Conservation (phyloP, 768 basidiomycete species). For the Amanita fuliginea region DNA sequence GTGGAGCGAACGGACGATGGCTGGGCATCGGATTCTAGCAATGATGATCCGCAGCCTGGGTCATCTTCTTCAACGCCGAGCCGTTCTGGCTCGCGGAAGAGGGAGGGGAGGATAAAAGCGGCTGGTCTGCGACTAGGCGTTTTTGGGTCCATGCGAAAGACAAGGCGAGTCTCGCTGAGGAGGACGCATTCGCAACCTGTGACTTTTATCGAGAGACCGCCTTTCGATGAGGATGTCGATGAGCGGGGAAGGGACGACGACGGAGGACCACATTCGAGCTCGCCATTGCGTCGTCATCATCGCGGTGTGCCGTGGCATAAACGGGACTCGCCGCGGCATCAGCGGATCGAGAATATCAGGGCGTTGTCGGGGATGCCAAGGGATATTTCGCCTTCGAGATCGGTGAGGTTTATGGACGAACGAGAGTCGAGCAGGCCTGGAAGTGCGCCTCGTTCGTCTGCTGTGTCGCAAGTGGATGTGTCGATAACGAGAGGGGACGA, state of each 20-base stretch:
- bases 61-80: neutral
- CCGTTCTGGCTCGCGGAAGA: neutral
- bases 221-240: conserved; percentile 2
- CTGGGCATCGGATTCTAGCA: conserved; percentile 6
- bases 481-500: neutral
- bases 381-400: conserved; percentile 34
- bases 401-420: conserved; percentile 28
- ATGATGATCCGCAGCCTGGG: neutral
- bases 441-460: neutral
- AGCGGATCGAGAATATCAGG: conserved; percentile 21
- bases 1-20: neutral
- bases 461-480: conserved; percentile 2
- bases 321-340: neutral
- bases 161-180: neutral
- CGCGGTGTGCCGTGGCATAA: no score
- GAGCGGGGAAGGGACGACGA: neutral
- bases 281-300: neutral
- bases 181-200: neutral
- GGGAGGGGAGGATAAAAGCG: neutral
- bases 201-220: neutral
- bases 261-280: neutral
- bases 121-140: neutral
- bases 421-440: neutral
- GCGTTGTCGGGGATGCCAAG: conserved; percentile 21
- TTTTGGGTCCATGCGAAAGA: neutral